Evolutionary conservation across 2,329 filamentous ascomycete species (phyloP).

Genomic region (Xylariales sp.): DNA sequence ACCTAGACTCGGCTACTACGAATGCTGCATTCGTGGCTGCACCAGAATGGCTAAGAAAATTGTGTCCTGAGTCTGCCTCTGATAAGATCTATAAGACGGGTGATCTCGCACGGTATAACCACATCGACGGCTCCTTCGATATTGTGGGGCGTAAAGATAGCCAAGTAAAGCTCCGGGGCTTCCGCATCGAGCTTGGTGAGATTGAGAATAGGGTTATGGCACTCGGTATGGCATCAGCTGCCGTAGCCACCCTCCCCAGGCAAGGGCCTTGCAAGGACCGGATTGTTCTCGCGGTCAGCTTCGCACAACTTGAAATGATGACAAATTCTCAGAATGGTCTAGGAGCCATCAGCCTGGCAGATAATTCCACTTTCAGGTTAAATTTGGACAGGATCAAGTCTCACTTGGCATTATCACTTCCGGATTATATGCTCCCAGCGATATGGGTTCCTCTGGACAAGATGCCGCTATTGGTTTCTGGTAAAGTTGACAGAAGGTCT

Average conservation of each 20-base stretch:
- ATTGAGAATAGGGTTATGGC: conserved; percentile 23
- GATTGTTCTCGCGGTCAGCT: background rate
- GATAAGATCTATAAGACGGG: conserved; percentile 21
- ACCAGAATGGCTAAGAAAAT: conserved; percentile 31
- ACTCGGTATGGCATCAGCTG: conserved; percentile 5
- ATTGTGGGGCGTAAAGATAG: conserved; percentile 40
- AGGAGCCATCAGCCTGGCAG: background rate
- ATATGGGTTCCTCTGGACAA: conserved; percentile 5
- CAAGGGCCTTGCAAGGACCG: background rate
- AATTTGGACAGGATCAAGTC: background rate
- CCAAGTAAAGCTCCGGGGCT: conserved; percentile 47
- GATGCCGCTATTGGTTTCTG: conserved; percentile 7
- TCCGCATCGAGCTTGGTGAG: conserved; percentile 39
- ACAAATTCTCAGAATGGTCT: background rate
- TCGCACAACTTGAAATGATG: background rate
- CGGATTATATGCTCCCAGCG: conserved; percentile 8
- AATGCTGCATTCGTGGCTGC: conserved; percentile 34
- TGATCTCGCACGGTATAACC: conserved; percentile 25
- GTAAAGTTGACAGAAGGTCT: conserved; percentile 9
- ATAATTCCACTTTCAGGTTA: background rate
- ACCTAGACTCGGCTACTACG: conserved; percentile 36
- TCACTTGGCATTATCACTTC: background rate
- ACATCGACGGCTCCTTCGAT: conserved; percentile 22
- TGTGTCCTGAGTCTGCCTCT: conserved; percentile 11
- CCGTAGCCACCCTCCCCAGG: background rate